These are phyloP conservation scores for Halenospora varia DNA, from an alignment of 495 filamentous ascomycete species.

Conservation along the genomic window DNA sequence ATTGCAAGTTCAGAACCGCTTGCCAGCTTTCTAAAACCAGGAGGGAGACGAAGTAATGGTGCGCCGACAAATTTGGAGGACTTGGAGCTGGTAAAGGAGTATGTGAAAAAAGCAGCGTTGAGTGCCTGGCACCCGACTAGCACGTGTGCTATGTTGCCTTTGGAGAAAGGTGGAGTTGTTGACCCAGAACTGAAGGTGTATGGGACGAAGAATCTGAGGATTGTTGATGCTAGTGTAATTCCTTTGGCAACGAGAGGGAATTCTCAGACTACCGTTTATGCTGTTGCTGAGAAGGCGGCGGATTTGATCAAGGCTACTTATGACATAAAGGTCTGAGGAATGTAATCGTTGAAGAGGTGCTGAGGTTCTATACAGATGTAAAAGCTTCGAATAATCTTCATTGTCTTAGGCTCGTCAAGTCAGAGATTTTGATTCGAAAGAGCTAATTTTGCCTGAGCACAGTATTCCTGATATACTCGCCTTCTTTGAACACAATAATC, in stretches of 20 bases:
- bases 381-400: too few relatives aligned
- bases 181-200: background rate
- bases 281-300: conserved; percentile 50
- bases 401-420: too few relatives aligned
- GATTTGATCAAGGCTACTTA: conserved; percentile 45
- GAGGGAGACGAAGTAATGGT: background rate
- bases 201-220: background rate
- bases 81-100: background rate
- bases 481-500: too few relatives aligned
- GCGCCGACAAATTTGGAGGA: background rate
- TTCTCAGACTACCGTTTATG: conserved; percentile 46
- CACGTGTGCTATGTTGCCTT: background rate
- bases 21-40: conserved; percentile 5
- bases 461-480: too few relatives aligned
- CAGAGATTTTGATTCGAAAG: too few relatives aligned
- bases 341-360: too few relatives aligned
- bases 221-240: conserved; percentile 18
- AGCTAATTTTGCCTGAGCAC: too few relatives aligned
- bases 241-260: conserved; percentile 45
- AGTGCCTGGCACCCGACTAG: conserved; percentile 2
- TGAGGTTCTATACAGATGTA: too few relatives aligned
- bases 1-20: conserved; percentile 26
- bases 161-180: background rate
- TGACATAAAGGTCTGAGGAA: background rate
- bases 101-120: background rate